Evolutionary conservation across 78 protist species (phyloP), one percentile per base, ranked within the genome.

Genomic region (Dictyostelium brefeldianum): DNA sequence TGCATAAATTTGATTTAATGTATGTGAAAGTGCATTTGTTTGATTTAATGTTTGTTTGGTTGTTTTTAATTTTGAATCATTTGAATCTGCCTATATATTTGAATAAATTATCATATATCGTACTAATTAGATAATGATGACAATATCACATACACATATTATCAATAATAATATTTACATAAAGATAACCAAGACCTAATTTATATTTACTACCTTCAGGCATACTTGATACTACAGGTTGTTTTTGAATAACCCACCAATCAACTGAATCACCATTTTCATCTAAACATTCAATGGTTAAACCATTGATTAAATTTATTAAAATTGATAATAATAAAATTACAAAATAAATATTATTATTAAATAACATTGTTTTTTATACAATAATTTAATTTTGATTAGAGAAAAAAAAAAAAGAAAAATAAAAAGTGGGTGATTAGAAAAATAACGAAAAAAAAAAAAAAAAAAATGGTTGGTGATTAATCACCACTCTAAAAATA

Each of bases 211-310:
- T 11, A 10, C 27, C 70, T 8, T 50, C 71, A 6, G 36, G 20
- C 36, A 20, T 50, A 0, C 18, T 8, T 54, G 78, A 18, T 15
- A 36, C 22, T 10, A 67, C 12, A 20, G 89, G 90, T 27, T 53
- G 89, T 25, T 90, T 90, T 41, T 59, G 62, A 18, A 81, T 81
- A 4, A 81, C 95, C 95, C 95, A 91, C 95, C 95, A 91, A 81
- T 91, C 95, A 22, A 91, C 95, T 51, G 80, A 47, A 25, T 70
- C 50, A 6, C 81, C 81, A 36, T 41, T 20, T 22, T 91, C 95
- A 81, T 81, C 57, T n/a, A 67, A 73, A 81, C 95, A 91, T 62
- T 78, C 47, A 1, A 78, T 47, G 0, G 47, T 57, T 20, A 12
- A n/a, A 25, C 70, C 70, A 62, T 22, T 31, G 14, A 25, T 62